Percentiles rank a stretch among this genome's conserved stretches.
Evolutionary conservation across 495 filamentous ascomycete species (phyloP).

Genomic region (Trichoderma asperelloides): DNA sequence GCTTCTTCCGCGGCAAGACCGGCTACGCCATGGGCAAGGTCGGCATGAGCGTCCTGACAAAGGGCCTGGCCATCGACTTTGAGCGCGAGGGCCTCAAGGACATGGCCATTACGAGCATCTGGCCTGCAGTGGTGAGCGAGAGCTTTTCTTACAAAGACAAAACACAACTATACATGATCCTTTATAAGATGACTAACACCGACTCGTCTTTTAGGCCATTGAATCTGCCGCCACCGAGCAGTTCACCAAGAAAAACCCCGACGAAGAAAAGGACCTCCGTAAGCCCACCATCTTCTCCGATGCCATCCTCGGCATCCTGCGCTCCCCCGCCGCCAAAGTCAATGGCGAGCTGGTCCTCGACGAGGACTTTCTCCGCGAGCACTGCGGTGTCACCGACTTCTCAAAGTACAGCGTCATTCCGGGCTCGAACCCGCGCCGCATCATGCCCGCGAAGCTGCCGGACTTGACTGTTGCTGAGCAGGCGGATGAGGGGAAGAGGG

Average conservation of each 20-base stretch:
- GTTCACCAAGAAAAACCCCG: slow-evolving; percentile 36
- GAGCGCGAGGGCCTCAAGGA: slow-evolving; percentile 45
- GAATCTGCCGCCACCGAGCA: slow-evolving; percentile 62
- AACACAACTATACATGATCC: background rate
- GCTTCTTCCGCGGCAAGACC: slow-evolving; percentile 81
- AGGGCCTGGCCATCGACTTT: slow-evolving; percentile 79
- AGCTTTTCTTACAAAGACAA: slow-evolving; percentile 5
- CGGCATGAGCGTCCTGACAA: slow-evolving; percentile 72
- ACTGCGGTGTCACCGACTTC: slow-evolving; percentile 62
- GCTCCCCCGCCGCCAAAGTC: slow-evolving; percentile 47
- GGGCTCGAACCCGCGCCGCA: slow-evolving; percentile 57
- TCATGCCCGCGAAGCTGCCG: slow-evolving; percentile 70
- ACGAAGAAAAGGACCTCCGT: slow-evolving; percentile 46
- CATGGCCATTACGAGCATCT: slow-evolving; percentile 76
- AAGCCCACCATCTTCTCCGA: slow-evolving; percentile 72
- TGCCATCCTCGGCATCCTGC: slow-evolving; percentile 66
- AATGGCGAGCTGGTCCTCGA: slow-evolving; percentile 70
- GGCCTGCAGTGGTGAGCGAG: slow-evolving; percentile 70
- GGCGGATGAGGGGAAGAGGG: slow-evolving; percentile 66
- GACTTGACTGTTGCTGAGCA: slow-evolving; percentile 68
- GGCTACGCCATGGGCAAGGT: slow-evolving; percentile 85
- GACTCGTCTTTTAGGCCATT: slow-evolving; percentile 41
- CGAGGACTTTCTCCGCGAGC: slow-evolving; percentile 68
- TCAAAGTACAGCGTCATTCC: slow-evolving; percentile 60
- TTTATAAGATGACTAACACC: background rate